Conservation (phyloP, 2,329 filamentous ascomycete genomes). For the Ceratocystis smalleyi region DNA sequence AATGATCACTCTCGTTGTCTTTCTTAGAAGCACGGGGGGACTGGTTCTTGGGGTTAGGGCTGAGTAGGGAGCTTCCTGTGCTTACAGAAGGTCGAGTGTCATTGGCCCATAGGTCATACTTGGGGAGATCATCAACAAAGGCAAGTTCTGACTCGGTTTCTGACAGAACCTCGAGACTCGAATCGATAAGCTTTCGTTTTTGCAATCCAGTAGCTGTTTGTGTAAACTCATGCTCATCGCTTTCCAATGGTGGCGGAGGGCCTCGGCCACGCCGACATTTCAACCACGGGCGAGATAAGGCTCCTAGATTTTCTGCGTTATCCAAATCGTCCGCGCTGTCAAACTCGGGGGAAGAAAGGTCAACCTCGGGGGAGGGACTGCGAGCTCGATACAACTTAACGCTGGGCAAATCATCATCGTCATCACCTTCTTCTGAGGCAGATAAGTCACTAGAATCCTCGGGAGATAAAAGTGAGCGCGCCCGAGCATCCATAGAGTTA, state of each 20-base stretch:
- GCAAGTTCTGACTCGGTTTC: slow-evolving; percentile 23
- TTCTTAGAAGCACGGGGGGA: slow-evolving; percentile 21
- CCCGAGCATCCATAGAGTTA: not conserved
- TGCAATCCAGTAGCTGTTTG: slow-evolving; percentile 80
- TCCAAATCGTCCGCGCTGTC: slow-evolving; percentile 44
- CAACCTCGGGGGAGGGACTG: slow-evolving; percentile 84
- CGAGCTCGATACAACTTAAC: slow-evolving; percentile 46
- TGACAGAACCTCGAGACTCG: slow-evolving; percentile 19
- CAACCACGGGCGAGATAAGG: slow-evolving; percentile 31
- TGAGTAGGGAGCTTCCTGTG: slow-evolving; percentile 22
- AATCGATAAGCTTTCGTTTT: slow-evolving; percentile 42
- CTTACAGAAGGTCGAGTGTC: slow-evolving; percentile 23
- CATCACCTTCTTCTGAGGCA: slow-evolving; percentile 27
- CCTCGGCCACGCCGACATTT: slow-evolving; percentile 37
- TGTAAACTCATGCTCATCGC: slow-evolving; percentile 92
- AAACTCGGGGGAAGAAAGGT: slow-evolving; percentile 74
- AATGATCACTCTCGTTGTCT: slow-evolving; percentile 29
- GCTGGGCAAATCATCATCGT: slow-evolving; percentile 17
- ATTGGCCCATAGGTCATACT: slow-evolving; percentile 17
- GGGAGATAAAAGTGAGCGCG: slow-evolving; percentile 56
- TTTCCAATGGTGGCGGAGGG: slow-evolving; percentile 78
- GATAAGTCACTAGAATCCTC: slow-evolving; percentile 59
- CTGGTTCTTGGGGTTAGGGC: slow-evolving; percentile 17
- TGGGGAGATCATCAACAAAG: slow-evolving; percentile 28
- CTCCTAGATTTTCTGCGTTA: slow-evolving; percentile 33